phyloP scores from a whole-genome alignment of 2,329 filamentous ascomycete genomes.

The Aspergillus pseudoviridinutans region DNA sequence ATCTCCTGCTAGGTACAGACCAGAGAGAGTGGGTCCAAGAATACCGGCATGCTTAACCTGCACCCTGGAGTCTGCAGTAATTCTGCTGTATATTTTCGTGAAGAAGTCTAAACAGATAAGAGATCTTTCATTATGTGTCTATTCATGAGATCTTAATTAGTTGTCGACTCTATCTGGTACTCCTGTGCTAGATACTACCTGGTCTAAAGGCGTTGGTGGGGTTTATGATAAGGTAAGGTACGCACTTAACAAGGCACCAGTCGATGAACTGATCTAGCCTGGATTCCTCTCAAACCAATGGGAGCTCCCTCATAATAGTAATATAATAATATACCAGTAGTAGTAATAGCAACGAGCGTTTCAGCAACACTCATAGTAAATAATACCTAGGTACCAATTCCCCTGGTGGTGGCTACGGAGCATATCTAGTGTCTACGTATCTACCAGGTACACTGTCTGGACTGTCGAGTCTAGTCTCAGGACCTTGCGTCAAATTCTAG shows the following conservation, averaged over 20 bases:
- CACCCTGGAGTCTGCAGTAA: neutral
- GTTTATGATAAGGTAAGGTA: neutral
- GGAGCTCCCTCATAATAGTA: neutral
- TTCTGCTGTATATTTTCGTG: neutral
- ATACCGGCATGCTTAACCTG: neutral
- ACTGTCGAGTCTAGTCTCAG: neutral
- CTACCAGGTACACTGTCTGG: no score
- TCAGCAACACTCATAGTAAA: neutral
- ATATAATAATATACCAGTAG: neutral
- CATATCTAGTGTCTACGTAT: no score
- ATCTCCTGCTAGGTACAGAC: neutral
- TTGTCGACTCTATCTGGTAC: neutral
- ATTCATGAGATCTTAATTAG: neutral
- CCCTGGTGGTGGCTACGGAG: neutral
- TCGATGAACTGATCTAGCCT: neutral
- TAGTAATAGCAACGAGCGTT: neutral
- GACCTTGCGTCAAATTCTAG: neutral
- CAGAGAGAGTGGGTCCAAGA: neutral
- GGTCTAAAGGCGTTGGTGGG: neutral
- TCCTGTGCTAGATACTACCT: neutral
- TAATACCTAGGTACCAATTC: neutral
- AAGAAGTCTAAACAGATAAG: neutral
- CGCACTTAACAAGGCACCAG: neutral
- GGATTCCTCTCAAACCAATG: neutral
- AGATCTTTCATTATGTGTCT: neutral